phyloP scores from a whole-genome alignment of 2,329 filamentous ascomycete species.

The Triangularia verruculosa region DNA sequence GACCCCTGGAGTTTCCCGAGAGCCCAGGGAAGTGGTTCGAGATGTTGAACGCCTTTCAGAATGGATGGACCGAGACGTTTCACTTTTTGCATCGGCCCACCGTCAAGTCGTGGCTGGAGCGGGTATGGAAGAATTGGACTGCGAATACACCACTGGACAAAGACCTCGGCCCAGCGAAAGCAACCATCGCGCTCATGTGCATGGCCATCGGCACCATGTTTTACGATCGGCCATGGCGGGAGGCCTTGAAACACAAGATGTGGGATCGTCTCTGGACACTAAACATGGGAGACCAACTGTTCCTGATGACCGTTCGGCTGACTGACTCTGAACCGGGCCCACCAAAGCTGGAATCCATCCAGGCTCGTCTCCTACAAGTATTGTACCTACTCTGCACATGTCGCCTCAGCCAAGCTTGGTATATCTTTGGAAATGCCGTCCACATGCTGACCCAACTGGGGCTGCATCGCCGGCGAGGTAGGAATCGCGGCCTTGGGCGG shows the following conservation, averaged over 20 bases:
- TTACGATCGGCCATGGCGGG: conserved; percentile 6
- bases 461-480: conserved; percentile 21
- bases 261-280: conserved; percentile 28
- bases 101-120: conserved; percentile 38
- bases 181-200: conserved; percentile 23
- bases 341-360: conserved; percentile 54
- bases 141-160: conserved; percentile 11
- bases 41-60: conserved; percentile 21
- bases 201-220: conserved; percentile 22
- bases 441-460: conserved; percentile 50
- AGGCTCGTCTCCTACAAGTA: conserved; percentile 56
- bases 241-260: conserved; percentile 2
- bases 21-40: conserved; percentile 10
- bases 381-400: conserved; percentile 58
- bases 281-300: conserved; percentile 41
- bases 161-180: conserved; percentile 18
- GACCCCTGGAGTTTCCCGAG: conserved; percentile 5
- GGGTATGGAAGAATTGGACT: conserved; percentile 59
- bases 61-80: conserved; percentile 25
- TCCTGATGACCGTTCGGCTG: conserved; percentile 40
- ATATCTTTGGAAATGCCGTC: conserved; percentile 54
- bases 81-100: conserved; percentile 25
- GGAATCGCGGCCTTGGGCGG: conserved; percentile 20
- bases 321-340: conserved; percentile 45
- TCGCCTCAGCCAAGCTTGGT: conserved; percentile 60